These are phyloP conservation scores for Golubevia pallescens DNA, from an alignment of 1,284 basidiomycete species.

Conservation along the genomic window DNA sequence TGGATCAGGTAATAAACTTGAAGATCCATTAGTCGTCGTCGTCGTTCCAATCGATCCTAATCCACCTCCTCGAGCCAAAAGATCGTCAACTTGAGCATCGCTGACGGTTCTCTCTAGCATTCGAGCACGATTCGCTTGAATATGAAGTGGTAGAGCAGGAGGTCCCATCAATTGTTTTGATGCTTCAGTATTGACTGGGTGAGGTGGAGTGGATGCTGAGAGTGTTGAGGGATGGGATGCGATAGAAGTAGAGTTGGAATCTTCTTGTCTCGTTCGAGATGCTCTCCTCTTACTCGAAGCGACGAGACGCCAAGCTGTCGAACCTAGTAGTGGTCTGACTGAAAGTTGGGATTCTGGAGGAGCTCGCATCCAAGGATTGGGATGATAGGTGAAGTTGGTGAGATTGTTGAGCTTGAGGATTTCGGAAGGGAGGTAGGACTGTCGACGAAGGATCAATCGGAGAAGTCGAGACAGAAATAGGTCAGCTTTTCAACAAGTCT, in stretches of 20 bases:
- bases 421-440: conserved; percentile 46
- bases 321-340: conserved; percentile 20
- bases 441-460: too few relatives aligned
- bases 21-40: neutral
- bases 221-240: neutral
- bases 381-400: conserved; percentile 46
- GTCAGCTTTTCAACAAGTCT: too few relatives aligned
- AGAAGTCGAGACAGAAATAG: too few relatives aligned
- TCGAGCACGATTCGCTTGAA: neutral
- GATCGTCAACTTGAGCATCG: conserved; percentile 11
- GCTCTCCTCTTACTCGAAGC: neutral
- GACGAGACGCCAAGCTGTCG: conserved; percentile 1
- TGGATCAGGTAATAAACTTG: neutral
- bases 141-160: neutral
- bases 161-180: neutral
- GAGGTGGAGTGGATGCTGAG: neutral
- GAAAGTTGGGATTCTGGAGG: conserved; percentile 23
- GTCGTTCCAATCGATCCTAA: neutral
- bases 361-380: conserved; percentile 46
- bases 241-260: neutral
- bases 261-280: neutral
- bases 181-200: neutral
- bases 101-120: conserved; percentile 3
- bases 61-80: conserved; percentile 5
- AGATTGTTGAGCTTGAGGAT: conserved; percentile 45